These are phyloP conservation scores for Austroboletus novae-zelandiae DNA, from an alignment of 1,284 basidiomycete genomes.

Conservation along the genomic window DNA sequence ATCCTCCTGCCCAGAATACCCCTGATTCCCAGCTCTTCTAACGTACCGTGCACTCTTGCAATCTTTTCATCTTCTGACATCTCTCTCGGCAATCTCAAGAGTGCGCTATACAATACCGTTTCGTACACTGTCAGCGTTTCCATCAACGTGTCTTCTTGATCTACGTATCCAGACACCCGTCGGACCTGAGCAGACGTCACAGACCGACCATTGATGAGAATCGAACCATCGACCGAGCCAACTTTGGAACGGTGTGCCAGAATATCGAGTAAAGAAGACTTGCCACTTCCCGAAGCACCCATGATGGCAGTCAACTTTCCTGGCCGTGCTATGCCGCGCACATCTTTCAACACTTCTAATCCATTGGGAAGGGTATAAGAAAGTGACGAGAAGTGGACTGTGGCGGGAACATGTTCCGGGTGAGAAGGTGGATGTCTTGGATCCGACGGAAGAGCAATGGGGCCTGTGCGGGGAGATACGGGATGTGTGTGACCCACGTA, in stretches of 20 bases:
- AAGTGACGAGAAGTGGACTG: constrained; percentile 84
- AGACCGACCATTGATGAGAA: constrained; percentile 83
- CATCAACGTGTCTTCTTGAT: constrained; percentile 98
- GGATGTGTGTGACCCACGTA: constrained; percentile 73
- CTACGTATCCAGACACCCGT: constrained; percentile 89
- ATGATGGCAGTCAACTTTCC: constrained; percentile 93
- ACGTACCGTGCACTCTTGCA: constrained; percentile 90
- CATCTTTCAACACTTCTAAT: constrained; percentile 73
- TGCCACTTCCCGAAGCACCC: constrained; percentile 96
- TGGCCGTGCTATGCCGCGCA: constrained; percentile 81
- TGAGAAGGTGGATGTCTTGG: constrained; percentile 31
- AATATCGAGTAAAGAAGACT: constrained; percentile 95
- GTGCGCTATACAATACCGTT: constrained; percentile 91
- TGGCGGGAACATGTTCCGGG: constrained; percentile 88
- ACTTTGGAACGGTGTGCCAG: constrained; percentile 88
- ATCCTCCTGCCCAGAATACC: constrained; percentile 90
- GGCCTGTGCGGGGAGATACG: constrained; percentile 55
- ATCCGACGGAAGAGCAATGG: constrained; percentile 53
- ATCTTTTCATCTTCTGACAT: constrained; percentile 96
- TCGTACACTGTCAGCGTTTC: constrained; percentile 96
- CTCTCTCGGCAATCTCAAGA: constrained; percentile 86
- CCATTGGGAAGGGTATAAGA: constrained; percentile 70
- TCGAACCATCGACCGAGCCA: constrained; percentile 72
- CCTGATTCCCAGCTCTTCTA: constrained; percentile 93
- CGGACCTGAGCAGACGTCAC: constrained; percentile 79